Evolutionary conservation across 23 red algal genomes (phyloP).

Genomic region (Gracilaria gracilis): DNA sequence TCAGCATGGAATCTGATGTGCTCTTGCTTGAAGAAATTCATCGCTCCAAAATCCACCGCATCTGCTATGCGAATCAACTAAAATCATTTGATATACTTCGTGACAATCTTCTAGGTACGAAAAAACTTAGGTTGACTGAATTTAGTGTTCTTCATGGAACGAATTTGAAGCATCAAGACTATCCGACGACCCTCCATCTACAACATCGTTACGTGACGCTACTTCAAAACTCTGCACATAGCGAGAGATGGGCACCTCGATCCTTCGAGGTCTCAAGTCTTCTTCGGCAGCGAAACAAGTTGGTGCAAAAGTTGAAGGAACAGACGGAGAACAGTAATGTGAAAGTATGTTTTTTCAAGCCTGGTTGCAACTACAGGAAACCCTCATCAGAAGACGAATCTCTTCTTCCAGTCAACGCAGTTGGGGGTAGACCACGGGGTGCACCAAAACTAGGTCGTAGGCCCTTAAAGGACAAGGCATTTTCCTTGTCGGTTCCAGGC

Average conservation of each 20-base stretch:
- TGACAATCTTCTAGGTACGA: not conserved
- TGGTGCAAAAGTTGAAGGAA: not conserved
- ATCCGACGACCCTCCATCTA: not conserved
- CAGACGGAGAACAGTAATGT: not conserved
- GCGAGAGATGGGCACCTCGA: not conserved
- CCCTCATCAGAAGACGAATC: not conserved
- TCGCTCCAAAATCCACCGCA: not conserved
- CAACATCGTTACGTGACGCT: not conserved
- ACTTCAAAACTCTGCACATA: not conserved
- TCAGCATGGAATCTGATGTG: not conserved
- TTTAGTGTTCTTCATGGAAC: not conserved
- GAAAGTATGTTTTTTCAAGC: not conserved
- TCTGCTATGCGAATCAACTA: not conserved
- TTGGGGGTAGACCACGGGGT: not conserved
- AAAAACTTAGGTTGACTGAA: not conserved
- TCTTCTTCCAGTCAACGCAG: not conserved
- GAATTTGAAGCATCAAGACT: not conserved
- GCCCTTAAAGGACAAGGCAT: not conserved
- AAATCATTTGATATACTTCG: conserved; percentile 1
- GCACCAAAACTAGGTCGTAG: not conserved
- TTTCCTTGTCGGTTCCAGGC: no score
- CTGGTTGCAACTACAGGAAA: not conserved
- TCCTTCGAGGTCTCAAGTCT: not conserved
- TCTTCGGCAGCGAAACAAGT: not conserved
- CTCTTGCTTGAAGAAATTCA: not conserved